Percentiles rank a stretch among this genome's conserved stretches.
Conservation (phyloP, 495 filamentous ascomycete species). For the Neurospora sp. region DNA sequence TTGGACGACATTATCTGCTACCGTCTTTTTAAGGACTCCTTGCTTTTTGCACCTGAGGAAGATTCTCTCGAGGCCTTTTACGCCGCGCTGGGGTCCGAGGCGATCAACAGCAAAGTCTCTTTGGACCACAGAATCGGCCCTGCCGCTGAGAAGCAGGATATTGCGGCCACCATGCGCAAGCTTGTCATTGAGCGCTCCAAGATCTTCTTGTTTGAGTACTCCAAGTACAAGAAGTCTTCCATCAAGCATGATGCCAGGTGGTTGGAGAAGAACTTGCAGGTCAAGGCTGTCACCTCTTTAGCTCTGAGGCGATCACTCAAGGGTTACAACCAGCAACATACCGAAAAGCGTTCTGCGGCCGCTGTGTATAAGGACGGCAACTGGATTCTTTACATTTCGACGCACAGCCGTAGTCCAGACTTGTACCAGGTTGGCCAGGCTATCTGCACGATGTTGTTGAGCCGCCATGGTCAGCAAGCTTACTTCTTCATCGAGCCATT, state of each 20-base stretch:
- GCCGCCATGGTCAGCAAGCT: slow-evolving; percentile 75
- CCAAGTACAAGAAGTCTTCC: slow-evolving; percentile 47
- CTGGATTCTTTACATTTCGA: slow-evolving; percentile 40
- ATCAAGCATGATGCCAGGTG: slow-evolving; percentile 78
- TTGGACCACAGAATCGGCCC: slow-evolving; percentile 47
- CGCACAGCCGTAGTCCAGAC: slow-evolving; percentile 47
- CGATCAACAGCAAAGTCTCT: slow-evolving; percentile 49
- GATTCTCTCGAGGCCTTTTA: slow-evolving; percentile 82
- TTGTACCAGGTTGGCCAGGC: slow-evolving; percentile 83
- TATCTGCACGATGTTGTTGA: slow-evolving; percentile 66
- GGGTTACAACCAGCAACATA: slow-evolving; percentile 53
- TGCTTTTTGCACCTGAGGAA: slow-evolving; percentile 80
- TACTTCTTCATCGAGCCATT: slow-evolving; percentile 81
- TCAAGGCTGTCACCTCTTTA: slow-evolving; percentile 67
- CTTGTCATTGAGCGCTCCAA: slow-evolving; percentile 76
- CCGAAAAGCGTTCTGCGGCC: slow-evolving; percentile 59
- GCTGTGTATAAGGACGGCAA: slow-evolving; percentile 19
- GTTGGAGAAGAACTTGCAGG: slow-evolving; percentile 75
- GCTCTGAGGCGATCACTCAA: slow-evolving; percentile 62
- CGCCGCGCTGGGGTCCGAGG: slow-evolving; percentile 47
- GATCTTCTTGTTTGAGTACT: slow-evolving; percentile 70
- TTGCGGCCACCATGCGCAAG: slow-evolving; percentile 52
- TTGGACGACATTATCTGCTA: slow-evolving; percentile 82
- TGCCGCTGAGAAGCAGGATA: slow-evolving; percentile 35
- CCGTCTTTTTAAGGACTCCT: slow-evolving; percentile 66